phyloP scores from a whole-genome alignment of 768 basidiomycete species.

The Amanita phalloides region DNA sequence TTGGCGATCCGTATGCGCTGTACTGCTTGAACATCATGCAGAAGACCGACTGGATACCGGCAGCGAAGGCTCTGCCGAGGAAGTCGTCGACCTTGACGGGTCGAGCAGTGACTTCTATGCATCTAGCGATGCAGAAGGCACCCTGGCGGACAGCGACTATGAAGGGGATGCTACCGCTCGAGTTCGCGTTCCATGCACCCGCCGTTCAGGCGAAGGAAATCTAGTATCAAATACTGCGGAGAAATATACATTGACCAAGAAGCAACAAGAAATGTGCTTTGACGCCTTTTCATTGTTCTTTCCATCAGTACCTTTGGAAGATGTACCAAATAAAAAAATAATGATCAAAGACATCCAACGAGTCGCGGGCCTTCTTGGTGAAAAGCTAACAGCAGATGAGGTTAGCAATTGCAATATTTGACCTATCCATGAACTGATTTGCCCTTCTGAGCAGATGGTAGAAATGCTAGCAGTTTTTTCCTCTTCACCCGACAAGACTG shows the following conservation, averaged over 20 bases:
- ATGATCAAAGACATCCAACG: constrained; percentile 57
- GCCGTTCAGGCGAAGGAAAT: constrained; percentile 5
- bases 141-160: constrained; percentile 15
- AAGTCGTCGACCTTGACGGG: constrained; percentile 14
- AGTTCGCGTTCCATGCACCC: constrained; percentile 10
- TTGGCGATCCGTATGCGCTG: constrained; percentile 75
- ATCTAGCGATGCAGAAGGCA: constrained; percentile 14
- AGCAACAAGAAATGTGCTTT: constrained; percentile 44
- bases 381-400: constrained; percentile 67
- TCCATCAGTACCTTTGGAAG: constrained; percentile 34
- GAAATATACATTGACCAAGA: constrained; percentile 27
- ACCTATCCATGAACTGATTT: background rate
- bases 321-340: constrained; percentile 42
- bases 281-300: constrained; percentile 69
- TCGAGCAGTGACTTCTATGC: constrained; percentile 8
- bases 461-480: constrained; percentile 80
- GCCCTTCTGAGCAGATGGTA: constrained; percentile 36
- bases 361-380: constrained; percentile 52
- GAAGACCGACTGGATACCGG: constrained; percentile 17
- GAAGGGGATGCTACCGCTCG: constrained; percentile 13
- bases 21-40: constrained; percentile 42
- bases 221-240: constrained; percentile 1
- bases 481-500: constrained; percentile 53
- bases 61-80: constrained; percentile 13
- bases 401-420: constrained; percentile 23